Evolutionary conservation across 1,139 yeast species (phyloP), one percentile per base, ranked within the genome.

Genomic region (Taphrina sp.): DNA sequence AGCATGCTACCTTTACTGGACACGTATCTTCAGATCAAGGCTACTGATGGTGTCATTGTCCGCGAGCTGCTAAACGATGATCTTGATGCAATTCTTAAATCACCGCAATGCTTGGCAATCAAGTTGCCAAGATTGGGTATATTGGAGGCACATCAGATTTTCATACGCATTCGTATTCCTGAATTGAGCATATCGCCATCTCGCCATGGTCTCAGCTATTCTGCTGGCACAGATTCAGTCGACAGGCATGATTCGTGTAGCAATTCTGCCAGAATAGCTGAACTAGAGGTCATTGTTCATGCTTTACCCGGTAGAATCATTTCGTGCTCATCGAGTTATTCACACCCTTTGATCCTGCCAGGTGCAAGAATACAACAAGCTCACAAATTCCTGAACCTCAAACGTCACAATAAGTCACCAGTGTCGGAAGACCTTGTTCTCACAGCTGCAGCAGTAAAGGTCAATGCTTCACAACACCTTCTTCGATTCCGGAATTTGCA

Each of bases 281-380:
- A 43, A 14, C 29, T 43, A 26, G 47, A 43, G 17, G 16, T 19
- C 20, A 8, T 43, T 8, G 37, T 43, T 7, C 24, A 43, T 14
- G 19, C 24, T 20, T 19, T 43, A 14, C 47, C 47, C 24, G 31
- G 36, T 38, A 43, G 17, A 22, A 14, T 43, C n/a, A 38, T 38
- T 3, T 20, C 19, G 3, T 31, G 37, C 31, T 12, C 14, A 5
- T 16, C 22, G 12, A 4, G 2, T 20, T 43, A 31, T 17, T 17
- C 22, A 1, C 47, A 43, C 20, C 47, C 47, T 1, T n/a, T 43
- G 14, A 26, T 41, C 14, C 33, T 14, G 24, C 31, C 10, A 7
- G 31, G n/a, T n/a, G n/a, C n/a, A n/a, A n/a, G n/a, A n/a, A n/a
- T n/a, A n/a, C n/a, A n/a, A n/a, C n/a, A n/a, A n/a, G n/a, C n/a